Evolutionary conservation across 345 rosid species (phyloP).

Genomic region (Acer yangbiense): DNA sequence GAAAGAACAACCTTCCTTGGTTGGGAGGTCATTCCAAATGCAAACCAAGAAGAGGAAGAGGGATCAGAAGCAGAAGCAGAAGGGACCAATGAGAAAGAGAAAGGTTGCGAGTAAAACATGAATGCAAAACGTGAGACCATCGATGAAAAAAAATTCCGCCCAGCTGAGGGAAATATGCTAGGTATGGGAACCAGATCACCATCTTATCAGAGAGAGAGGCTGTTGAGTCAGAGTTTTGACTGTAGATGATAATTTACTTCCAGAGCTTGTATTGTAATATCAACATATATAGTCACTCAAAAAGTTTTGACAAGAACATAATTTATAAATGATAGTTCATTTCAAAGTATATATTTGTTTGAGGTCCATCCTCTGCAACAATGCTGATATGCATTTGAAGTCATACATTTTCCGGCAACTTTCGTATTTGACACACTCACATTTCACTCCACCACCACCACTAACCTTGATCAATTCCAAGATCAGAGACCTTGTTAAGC

Average conservation of each 20-base stretch:
- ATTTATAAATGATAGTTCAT: neutral
- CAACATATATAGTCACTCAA: neutral
- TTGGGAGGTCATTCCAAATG: constrained; percentile 64
- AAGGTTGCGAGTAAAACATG: constrained; percentile 28
- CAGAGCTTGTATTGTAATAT: neutral
- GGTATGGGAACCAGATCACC: neutral
- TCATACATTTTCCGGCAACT: constrained; percentile 28
- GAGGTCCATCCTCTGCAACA: no score
- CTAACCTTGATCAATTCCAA: constrained; percentile 32
- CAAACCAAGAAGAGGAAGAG: constrained; percentile 81
- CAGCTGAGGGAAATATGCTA: neutral
- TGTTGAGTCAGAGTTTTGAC: neutral
- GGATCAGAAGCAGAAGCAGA: constrained; percentile 58
- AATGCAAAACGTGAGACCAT: neutral
- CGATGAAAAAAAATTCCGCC: neutral
- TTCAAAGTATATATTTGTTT: neutral
- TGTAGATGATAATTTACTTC: neutral
- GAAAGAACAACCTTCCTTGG: constrained; percentile 88
- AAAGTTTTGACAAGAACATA: neutral
- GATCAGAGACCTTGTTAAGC: constrained; percentile 49
- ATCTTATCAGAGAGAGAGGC: neutral
- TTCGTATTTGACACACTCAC: constrained; percentile 21
- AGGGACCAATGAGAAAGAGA: constrained; percentile 46
- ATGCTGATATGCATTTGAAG: constrained; percentile 29
- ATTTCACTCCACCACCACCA: constrained; percentile 6